Evolutionary conservation across 768 basidiomycete genomes (phyloP).

Genomic region (Phanerochaete carnosa): DNA sequence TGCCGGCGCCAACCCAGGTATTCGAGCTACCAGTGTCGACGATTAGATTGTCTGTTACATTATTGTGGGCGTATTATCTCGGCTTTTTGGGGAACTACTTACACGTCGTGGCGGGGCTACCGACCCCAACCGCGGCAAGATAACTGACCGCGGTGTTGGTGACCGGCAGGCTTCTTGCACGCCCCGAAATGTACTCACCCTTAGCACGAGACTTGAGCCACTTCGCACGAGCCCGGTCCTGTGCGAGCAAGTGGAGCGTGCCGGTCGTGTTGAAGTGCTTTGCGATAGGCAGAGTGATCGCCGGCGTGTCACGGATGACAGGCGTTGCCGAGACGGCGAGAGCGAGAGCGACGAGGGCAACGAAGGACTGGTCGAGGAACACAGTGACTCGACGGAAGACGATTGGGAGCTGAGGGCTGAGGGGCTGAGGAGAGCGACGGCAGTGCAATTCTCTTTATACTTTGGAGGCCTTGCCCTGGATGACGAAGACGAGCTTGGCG

Average conservation of each 20-base stretch:
- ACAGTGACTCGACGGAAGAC: no score
- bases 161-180: slow-evolving; percentile 2
- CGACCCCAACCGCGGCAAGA: slow-evolving; percentile 5
- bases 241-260: neutral
- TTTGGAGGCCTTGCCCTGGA: no score
- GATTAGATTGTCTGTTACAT: no score
- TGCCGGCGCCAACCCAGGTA: slow-evolving; percentile 63
- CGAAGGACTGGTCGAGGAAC: neutral
- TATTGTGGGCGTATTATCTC: no score
- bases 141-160: slow-evolving; percentile 13
- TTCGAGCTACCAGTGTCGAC: no score
- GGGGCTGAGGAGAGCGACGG: no score
- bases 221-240: slow-evolving; percentile 5
- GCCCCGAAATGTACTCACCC: neutral
- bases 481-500: no score
- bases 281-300: slow-evolving; percentile 3
- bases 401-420: no score
- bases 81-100: no score
- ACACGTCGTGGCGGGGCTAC: slow-evolving; percentile 14
- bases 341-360: slow-evolving; percentile 1
- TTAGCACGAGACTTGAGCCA: neutral
- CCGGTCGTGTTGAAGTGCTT: slow-evolving; percentile 9
- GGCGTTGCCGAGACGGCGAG: neutral
- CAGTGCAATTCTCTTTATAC: no score
- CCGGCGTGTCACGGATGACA: neutral